These are phyloP conservation scores for Aspergillus pseudoterreus DNA, from an alignment of 2,329 filamentous ascomycete genomes.

Conservation along the genomic window DNA sequence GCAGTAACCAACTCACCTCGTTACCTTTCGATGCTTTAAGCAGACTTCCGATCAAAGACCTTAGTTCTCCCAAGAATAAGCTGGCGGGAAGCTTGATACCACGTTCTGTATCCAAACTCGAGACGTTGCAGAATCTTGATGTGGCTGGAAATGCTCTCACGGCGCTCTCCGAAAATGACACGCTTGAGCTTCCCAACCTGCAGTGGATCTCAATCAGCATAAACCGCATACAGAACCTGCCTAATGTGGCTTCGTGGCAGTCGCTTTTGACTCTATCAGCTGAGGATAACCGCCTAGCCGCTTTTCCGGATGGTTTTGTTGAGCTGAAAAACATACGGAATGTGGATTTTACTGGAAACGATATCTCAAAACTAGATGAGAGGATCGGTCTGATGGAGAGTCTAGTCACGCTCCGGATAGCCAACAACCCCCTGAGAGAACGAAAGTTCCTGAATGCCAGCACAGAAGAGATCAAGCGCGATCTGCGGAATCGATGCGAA, in stretches of 20 bases:
- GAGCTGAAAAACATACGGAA: constrained; percentile 65
- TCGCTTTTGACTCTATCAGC: constrained; percentile 69
- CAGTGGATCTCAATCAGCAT: constrained; percentile 72
- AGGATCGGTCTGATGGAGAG: constrained; percentile 76
- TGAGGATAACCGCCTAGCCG: constrained; percentile 75
- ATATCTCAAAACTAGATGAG: constrained; percentile 71
- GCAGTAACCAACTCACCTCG: constrained; percentile 70
- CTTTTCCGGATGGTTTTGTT: constrained; percentile 73
- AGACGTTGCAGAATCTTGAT: constrained; percentile 70
- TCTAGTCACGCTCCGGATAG: constrained; percentile 70
- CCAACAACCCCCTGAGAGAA: constrained; percentile 86
- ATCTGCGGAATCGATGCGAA: constrained; percentile 62
- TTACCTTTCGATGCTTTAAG: constrained; percentile 69
- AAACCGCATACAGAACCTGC: constrained; percentile 72
- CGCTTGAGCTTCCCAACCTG: constrained; percentile 65
- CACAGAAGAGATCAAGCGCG: constrained; percentile 75
- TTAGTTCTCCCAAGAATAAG: constrained; percentile 74
- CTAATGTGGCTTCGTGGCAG: constrained; percentile 70
- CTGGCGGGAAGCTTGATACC: constrained; percentile 70
- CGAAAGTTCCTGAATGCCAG: constrained; percentile 79
- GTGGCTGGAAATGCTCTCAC: constrained; percentile 71
- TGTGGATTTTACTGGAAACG: constrained; percentile 81
- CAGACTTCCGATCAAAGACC: constrained; percentile 66
- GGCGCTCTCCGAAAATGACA: constrained; percentile 45
- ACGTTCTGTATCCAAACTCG: constrained; percentile 54